Percentiles rank a stretch among this genome's conserved stretches.
Conservation (phyloP, 2,329 filamentous ascomycete genomes). For the Pseudogymnoascus sp. region DNA sequence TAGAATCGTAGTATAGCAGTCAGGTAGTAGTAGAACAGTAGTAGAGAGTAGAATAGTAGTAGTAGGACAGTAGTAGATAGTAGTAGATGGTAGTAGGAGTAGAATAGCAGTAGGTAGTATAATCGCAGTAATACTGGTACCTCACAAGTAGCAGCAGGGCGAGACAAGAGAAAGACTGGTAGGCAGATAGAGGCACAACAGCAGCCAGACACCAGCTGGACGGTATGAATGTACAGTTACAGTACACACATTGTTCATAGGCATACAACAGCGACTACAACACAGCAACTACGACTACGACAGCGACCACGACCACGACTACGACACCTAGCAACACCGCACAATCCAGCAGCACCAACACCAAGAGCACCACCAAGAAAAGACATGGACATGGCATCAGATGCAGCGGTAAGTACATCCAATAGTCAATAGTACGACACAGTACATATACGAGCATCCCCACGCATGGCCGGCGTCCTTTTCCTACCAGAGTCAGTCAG, state of each 20-base stretch:
- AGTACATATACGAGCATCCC: conserved; percentile 1
- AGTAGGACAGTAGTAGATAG: neutral
- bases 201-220: neutral
- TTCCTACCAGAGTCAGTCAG: neutral
- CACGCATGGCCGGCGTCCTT: neutral
- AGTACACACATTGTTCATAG: neutral
- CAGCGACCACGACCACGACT: neutral
- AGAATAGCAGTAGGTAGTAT: neutral
- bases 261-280: neutral
- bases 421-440: neutral
- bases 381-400: neutral
- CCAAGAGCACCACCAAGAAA: neutral
- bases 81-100: no score
- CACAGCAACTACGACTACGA: no score
- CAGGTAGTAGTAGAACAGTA: neutral
- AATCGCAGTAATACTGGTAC: neutral
- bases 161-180: neutral
- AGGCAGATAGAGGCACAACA: neutral
- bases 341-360: neutral
- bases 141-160: neutral
- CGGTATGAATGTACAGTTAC: neutral
- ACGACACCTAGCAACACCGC: neutral
- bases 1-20: neutral
- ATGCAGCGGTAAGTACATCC: neutral
- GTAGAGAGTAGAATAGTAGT: neutral